phyloP scores from a whole-genome alignment of 1,284 basidiomycete genomes.

The Rhodotorula glutinis region DNA sequence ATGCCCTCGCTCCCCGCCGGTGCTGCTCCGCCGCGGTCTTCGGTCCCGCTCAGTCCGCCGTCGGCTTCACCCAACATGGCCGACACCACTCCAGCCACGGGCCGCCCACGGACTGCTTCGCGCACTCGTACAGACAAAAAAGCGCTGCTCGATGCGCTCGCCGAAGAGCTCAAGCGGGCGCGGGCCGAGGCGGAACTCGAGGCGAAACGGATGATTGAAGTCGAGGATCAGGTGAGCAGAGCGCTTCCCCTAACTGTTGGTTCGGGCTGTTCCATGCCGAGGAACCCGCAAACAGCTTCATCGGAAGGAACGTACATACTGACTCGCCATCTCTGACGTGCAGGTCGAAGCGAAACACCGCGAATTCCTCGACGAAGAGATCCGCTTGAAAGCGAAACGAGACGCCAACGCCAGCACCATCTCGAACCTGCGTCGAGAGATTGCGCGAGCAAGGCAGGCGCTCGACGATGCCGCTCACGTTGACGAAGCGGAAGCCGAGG shows the following conservation, averaged over 20 bases:
- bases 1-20: too few relatives aligned
- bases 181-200: neutral
- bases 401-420: constrained; percentile 9
- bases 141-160: constrained; percentile 14
- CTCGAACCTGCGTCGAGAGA: constrained; percentile 1
- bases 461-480: constrained; percentile 17
- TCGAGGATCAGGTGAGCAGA: constrained; percentile 15
- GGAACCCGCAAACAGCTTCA: too few relatives aligned
- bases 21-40: neutral
- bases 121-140: constrained; percentile 19
- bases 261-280: too few relatives aligned
- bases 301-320: neutral
- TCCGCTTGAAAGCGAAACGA: neutral
- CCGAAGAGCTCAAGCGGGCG: constrained; percentile 10
- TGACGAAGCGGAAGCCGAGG: constrained; percentile 11
- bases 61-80: neutral
- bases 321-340: too few relatives aligned
- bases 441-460: neutral
- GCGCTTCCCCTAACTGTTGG: too few relatives aligned
- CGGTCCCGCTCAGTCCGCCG: neutral
- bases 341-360: constrained; percentile 25
- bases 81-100: neutral
- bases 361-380: constrained; percentile 23
- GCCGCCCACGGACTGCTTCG: constrained; percentile 5
- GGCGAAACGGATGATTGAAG: constrained; percentile 13